These are phyloP conservation scores for Lathyrus aphaca DNA, from an alignment of 306 rosid genomes.

Conservation along the genomic window DNA sequence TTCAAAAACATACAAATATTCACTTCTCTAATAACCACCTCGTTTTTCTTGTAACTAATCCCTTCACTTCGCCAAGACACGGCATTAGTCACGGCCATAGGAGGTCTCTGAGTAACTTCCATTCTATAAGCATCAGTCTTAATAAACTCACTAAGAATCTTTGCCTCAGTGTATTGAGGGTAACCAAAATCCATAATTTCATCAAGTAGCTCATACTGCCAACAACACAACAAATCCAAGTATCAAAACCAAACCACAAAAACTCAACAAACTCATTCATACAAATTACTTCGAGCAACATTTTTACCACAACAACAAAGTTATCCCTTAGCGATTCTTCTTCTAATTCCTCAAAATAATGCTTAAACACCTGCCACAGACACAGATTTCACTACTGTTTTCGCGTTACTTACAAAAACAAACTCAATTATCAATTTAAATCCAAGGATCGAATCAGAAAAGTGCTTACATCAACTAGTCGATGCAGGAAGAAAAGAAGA, in stretches of 20 bases:
- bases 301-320: slow-evolving; percentile 88
- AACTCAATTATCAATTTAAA: background rate
- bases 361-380: slow-evolving; percentile 77
- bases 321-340: slow-evolving; percentile 95
- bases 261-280: slow-evolving; percentile 19
- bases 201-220: slow-evolving; percentile 77
- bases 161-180: slow-evolving; percentile 95
- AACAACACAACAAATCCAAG: slow-evolving; percentile 26
- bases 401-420: background rate
- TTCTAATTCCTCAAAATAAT: slow-evolving; percentile 87
- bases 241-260: slow-evolving; percentile 8
- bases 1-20: background rate
- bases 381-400: slow-evolving; percentile 24
- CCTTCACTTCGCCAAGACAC: slow-evolving; percentile 99
- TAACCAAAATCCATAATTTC: slow-evolving; percentile 98
- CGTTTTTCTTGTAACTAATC: slow-evolving; percentile 86
- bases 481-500: slow-evolving; percentile 79
- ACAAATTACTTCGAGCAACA: background rate
- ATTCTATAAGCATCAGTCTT: slow-evolving; percentile 97
- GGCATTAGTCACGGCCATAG: slow-evolving; percentile 98
- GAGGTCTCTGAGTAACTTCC: slow-evolving; percentile 98
- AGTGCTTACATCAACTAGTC: slow-evolving; percentile 68
- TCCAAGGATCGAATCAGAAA: background rate
- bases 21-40: slow-evolving; percentile 49
- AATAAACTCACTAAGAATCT: slow-evolving; percentile 91